phyloP scores from a whole-genome alignment of 2,329 filamentous ascomycete genomes.

The Dryadomyces quercivorus region DNA sequence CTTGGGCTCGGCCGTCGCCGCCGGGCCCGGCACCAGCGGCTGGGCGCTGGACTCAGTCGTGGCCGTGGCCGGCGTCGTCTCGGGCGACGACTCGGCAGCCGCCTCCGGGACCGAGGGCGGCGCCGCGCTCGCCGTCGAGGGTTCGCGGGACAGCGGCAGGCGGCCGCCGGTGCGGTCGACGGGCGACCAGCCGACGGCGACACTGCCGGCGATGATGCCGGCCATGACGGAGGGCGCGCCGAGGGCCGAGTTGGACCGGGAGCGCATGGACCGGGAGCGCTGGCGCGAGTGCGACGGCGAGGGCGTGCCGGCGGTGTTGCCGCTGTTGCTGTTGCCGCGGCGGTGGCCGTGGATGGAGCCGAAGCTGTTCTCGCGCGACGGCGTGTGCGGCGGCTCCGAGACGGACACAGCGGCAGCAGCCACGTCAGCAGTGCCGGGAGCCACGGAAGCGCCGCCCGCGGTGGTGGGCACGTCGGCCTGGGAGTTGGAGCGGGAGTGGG shows the following conservation, averaged over 20 bases:
- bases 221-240: conserved; percentile 70
- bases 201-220: conserved; percentile 66
- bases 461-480: not conserved
- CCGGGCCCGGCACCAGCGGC: not conserved
- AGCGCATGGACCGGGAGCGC: conserved; percentile 45
- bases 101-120: not conserved
- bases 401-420: not conserved
- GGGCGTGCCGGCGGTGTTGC: not conserved
- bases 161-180: conserved; percentile 35
- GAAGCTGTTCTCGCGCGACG: conserved; percentile 43
- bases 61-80: not conserved
- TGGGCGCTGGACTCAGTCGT: not conserved
- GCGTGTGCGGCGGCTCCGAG: conserved; percentile 46
- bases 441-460: not conserved
- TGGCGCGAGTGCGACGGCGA: conserved; percentile 46
- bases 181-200: conserved; percentile 67
- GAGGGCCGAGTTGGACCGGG: conserved; percentile 57
- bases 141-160: conserved; percentile 1
- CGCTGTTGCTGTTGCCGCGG: not conserved
- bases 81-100: not conserved
- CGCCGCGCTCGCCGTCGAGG: not conserved
- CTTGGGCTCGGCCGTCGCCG: not conserved
- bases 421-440: not conserved
- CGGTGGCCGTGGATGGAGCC: conserved; percentile 15
- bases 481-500: conserved; percentile 49